Conservation (phyloP, 148 eudicot genomes). For the Mesembryanthemum crystallinum region DNA sequence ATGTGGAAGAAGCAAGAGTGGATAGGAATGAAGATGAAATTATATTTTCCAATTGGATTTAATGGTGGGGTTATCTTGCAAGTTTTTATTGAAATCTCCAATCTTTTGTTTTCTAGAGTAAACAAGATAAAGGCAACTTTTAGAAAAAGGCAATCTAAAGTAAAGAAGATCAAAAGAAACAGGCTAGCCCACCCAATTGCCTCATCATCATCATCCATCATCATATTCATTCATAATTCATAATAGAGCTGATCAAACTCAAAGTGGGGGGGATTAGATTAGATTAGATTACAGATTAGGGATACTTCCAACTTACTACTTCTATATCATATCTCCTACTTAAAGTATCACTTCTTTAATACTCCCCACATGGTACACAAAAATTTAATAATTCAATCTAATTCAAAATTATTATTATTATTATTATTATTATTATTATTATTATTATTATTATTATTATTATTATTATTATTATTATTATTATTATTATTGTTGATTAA, state of each 20-base stretch:
- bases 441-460: background rate
- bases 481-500: background rate
- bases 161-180: constrained; percentile 1
- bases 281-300: background rate
- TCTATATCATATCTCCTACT: background rate
- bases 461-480: no score
- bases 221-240: background rate
- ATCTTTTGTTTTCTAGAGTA: background rate
- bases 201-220: background rate
- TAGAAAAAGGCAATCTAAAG: background rate
- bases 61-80: background rate
- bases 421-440: background rate
- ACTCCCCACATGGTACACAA: background rate
- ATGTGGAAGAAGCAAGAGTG: constrained; percentile 1
- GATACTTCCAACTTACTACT: constrained; percentile 13
- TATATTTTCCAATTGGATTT: background rate
- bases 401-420: no score
- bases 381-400: background rate
- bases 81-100: background rate
- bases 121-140: constrained; percentile 3
- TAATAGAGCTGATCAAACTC: no score
- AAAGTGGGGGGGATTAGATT: no score
- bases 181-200: constrained; percentile 3
- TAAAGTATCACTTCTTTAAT: background rate
- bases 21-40: background rate